Base-by-base conservation (phyloP, 768 basidiomycete genomes). In the Tricholoma saponaceum region DNA sequence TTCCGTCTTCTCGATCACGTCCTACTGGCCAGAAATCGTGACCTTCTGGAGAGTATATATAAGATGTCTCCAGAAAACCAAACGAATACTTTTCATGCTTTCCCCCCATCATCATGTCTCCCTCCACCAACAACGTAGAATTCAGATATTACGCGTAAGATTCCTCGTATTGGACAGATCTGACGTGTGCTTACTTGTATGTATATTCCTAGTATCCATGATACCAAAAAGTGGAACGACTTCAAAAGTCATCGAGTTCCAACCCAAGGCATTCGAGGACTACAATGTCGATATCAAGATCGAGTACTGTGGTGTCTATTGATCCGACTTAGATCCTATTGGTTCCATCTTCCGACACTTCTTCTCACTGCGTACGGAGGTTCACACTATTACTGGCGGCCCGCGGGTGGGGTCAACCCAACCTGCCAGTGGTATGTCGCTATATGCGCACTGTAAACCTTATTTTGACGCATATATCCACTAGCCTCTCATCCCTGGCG, bases 251-350 rank as follows among this genome's bases (percentile, higher is more conserved):
- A 74, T 75, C 41, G 70, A 76, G 14, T 82, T 81, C 69, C 64
- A 79, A 62, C 83, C 84, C 14, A 86, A 86, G 70, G 67, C 66
- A 6, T 74, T 75, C 58, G 75, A 74, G 3, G 77, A 82, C 23
- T 73, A 78, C 59, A 85, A 87, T 62, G 72, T 86, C 52, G 83
- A 86, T 54, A 76, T 83, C 57, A 73, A 76, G 52, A 79, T 82
- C 57, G 76, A 78, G 20, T 79, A 73, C 61, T 82, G 74, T 58
- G 75, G 76, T 23, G 79, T 82, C 16, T 84, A 83, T 58, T 81
- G 78, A 33, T 78, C 79, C 4, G 83, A 84, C 66, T 77, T 83
- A 52, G 2, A 70, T 62, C 7, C 13, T 46, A 44, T 7, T 32
- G 12, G 33, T 32, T 20, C 9, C 30, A 16, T 8, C 12, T 10